Evolutionary conservation across 2,329 filamentous ascomycete species (phyloP).

Genomic region (Penicillium sp.): DNA sequence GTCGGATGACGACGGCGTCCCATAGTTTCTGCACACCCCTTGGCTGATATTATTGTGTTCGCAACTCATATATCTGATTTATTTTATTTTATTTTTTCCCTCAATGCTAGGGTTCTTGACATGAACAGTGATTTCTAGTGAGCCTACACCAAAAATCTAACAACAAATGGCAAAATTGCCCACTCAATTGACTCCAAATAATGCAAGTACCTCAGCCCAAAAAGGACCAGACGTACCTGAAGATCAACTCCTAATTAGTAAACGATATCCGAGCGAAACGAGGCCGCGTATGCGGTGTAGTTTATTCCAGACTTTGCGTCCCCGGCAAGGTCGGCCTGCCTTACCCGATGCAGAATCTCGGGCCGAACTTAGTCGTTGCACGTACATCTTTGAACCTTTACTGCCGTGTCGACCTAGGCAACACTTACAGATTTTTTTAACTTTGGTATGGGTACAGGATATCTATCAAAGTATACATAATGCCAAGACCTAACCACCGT

Average conservation of each 20-base stretch:
- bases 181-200: neutral
- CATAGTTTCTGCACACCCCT: too few species aligned
- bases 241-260: constrained; percentile 5
- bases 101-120: too few species aligned
- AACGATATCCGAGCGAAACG: neutral
- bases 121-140: too few species aligned
- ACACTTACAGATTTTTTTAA: too few species aligned
- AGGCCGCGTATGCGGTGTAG: constrained; percentile 4
- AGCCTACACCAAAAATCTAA: too few species aligned
- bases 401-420: neutral
- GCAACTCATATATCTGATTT: too few species aligned
- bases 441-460: too few species aligned
- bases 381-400: neutral
- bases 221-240: neutral
- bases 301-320: neutral
- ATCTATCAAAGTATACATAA: too few species aligned
- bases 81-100: too few species aligned
- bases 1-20: constrained; percentile 2
- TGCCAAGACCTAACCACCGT: too few species aligned
- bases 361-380: neutral
- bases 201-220: neutral
- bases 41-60: too few species aligned
- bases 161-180: neutral
- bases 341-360: constrained; percentile 6
- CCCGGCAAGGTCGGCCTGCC: neutral